Evolutionary conservation across 108 stramenopile genomes (phyloP).

Genomic region (Hondaea fermentalgiana): DNA sequence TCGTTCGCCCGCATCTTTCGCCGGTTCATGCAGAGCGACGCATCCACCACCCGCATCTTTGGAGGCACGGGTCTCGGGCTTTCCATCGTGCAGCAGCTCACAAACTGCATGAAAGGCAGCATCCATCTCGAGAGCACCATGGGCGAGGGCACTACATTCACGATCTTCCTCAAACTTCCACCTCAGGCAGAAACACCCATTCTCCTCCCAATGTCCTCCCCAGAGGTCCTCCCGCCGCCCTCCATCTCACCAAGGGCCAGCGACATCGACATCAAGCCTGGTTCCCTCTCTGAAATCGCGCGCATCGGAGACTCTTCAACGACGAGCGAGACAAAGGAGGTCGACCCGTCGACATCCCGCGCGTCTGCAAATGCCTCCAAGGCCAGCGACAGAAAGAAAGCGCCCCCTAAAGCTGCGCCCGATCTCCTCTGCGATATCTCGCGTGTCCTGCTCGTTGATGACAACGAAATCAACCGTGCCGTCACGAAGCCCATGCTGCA

Average conservation of each 20-base stretch:
- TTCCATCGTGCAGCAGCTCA: neutral
- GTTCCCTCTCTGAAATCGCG: no score
- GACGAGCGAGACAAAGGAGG: no score
- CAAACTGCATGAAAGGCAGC: neutral
- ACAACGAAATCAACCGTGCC: neutral
- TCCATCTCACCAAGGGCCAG: neutral
- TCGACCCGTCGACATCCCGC: no score
- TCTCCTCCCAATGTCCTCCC: neutral
- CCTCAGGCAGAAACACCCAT: neutral
- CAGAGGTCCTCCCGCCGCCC: neutral
- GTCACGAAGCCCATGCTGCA: neutral
- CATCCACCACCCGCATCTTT: neutral
- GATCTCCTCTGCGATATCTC: neutral
- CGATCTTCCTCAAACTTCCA: neutral
- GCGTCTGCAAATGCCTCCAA: no score
- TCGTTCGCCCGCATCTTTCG: neutral
- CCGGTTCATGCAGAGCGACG: conserved; percentile 4
- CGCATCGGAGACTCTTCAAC: no score
- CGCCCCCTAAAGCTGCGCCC: neutral
- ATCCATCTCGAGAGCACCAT: neutral
- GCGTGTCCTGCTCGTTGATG: neutral
- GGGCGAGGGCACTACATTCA: neutral
- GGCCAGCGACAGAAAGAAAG: no score
- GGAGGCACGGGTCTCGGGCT: conserved; percentile 1
- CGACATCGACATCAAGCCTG: no score